These are phyloP conservation scores for Przewalskia tangutica DNA, from an alignment of 257 asterid genomes.

Conservation along the genomic window DNA sequence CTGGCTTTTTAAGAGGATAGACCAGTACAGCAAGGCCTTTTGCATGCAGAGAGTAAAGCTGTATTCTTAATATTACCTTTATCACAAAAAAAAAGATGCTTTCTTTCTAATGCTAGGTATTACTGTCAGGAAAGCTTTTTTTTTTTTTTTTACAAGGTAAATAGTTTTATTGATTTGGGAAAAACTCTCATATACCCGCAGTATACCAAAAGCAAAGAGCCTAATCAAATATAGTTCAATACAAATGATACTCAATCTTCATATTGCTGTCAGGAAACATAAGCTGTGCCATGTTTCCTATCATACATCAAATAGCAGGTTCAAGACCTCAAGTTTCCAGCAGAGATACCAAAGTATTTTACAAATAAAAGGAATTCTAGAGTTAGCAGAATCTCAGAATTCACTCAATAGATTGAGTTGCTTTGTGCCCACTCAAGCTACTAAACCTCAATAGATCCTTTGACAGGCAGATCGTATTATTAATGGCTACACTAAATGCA, in stretches of 20 bases:
- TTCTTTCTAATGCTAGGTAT: not conserved
- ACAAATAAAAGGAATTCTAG: not conserved
- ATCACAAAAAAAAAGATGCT: not conserved
- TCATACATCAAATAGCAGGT: not conserved
- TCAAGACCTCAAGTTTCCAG: not conserved
- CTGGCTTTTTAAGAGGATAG: conserved; percentile 1
- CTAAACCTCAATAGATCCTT: not conserved
- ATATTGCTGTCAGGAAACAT: not conserved
- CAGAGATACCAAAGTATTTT: not conserved
- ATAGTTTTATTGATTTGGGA: not conserved
- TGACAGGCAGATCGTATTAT: not conserved
- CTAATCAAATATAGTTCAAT: not conserved
- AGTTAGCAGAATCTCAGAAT: not conserved
- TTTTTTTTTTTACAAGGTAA: not conserved
- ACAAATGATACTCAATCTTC: not conserved
- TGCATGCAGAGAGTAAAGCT: not conserved
- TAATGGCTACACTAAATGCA: not conserved
- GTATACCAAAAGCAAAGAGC: not conserved
- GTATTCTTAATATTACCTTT: not conserved
- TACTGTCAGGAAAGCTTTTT: not conserved
- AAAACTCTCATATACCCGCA: not conserved
- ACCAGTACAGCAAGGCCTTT: not conserved
- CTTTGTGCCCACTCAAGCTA: not conserved
- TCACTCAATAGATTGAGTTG: not conserved
- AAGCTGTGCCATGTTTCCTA: not conserved